Base-by-base conservation (phyloP, 1,284 basidiomycete genomes). In the Ustilago shanxiensis region DNA sequence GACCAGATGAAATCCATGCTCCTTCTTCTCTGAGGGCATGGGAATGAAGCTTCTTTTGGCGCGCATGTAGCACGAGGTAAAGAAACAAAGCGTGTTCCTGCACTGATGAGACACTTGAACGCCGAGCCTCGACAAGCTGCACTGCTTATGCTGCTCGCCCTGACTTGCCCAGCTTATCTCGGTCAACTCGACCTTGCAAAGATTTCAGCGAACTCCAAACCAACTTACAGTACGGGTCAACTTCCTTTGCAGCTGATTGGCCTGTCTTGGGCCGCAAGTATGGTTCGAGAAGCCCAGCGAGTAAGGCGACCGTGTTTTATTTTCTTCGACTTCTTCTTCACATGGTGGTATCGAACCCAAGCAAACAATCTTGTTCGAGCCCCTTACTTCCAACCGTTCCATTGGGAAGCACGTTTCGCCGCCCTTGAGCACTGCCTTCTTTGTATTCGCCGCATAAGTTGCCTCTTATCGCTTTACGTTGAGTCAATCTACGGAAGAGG, bases 291-390 rank as follows among this genome's bases (percentile, higher is more conserved):
- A 45, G 44, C 11, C 31, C 31, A 33, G 11, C 44, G 8, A 45
- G 44, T 45, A 45, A 45, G 44, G 44, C 44, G n/a, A 45, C 44
- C 44, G 8, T 41, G n/a, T n/a, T n/a, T n/a, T n/a, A n/a, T n/a
- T n/a, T n/a, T 11, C 31, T 33, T 33, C 11, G 31, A 33, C 31
- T 11, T 33, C 6, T 6, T 6, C 11, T 33, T 5, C 11, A 6
- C 31, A 33, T 33, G 31, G 31, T 45, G 44, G 44, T 45, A 45
- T 2, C 44, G 44, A 45, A 45, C n/a, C 14, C 14, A 7, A 11
- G 41, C n/a, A 44, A 44, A 44, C 20, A 44, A 7, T 22, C 47
- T 49, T 24, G 47, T 49, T 49, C 24, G 11, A 4, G 22, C 16
- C 47, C 26, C 26, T 24, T 24, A 24, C 47, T 49, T 28, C 20